Conservation (phyloP, 306 rosid genomes). For the Vicia villosa region DNA sequence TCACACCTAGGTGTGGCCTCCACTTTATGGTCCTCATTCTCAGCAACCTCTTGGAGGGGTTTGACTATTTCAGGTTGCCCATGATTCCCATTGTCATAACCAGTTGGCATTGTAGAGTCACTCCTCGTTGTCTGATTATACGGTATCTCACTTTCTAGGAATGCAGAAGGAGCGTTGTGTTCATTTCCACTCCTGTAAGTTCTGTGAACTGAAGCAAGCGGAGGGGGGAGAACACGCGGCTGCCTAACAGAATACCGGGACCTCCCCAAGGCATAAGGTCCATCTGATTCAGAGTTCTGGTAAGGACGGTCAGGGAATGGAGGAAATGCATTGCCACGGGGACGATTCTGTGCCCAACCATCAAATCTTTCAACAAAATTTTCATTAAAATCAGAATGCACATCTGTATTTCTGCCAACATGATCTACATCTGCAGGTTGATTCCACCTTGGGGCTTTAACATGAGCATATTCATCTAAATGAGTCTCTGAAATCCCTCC, state of each 20-base stretch:
- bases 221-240: constrained; percentile 98
- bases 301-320: constrained; percentile 60
- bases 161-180: constrained; percentile 55
- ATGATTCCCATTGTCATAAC: constrained; percentile 49
- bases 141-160: constrained; percentile 60
- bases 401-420: constrained; percentile 57
- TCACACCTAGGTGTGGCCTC: constrained; percentile 69
- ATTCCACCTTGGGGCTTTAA: constrained; percentile 73
- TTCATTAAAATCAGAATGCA: constrained; percentile 72
- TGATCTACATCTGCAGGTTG: constrained; percentile 70
- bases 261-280: constrained; percentile 72
- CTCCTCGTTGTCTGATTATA: constrained; percentile 54
- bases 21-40: constrained; percentile 50
- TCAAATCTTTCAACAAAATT: constrained; percentile 70
- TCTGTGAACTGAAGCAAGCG: constrained; percentile 64
- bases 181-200: constrained; percentile 58
- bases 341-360: constrained; percentile 66
- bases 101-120: constrained; percentile 53
- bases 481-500: constrained; percentile 63
- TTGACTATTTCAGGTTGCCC: constrained; percentile 57
- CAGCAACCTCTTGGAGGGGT: constrained; percentile 51
- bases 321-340: constrained; percentile 60
- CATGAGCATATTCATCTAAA: constrained; percentile 58
- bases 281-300: constrained; percentile 71
- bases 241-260: constrained; percentile 79